Percentiles rank a stretch among this genome's conserved stretches.
Conservation (phyloP, 23 red algal genomes). For the Gracilaria domingensis region DNA sequence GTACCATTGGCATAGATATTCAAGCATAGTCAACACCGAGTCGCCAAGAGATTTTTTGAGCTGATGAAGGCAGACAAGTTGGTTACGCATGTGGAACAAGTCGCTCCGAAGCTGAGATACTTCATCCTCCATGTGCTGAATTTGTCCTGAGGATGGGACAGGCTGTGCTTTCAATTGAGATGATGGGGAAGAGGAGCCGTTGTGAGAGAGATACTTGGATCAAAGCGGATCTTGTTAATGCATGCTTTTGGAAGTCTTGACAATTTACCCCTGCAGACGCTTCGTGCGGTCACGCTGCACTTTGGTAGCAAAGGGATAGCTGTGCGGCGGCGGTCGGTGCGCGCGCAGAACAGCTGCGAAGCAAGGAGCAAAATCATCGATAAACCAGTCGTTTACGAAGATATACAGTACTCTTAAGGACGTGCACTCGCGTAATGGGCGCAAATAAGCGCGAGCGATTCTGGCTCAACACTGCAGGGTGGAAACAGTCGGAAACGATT, state of each 20-base stretch:
- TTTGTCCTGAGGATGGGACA: not conserved
- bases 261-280: too few relatives aligned
- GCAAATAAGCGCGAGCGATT: not conserved
- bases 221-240: not conserved
- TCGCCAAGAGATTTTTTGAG: slow-evolving; percentile 23
- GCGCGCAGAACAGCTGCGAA: not conserved
- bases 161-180: not conserved
- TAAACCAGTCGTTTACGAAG: slow-evolving; percentile 39
- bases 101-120: slow-evolving; percentile 12
- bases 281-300: too few relatives aligned
- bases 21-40: slow-evolving; percentile 35
- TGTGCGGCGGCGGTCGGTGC: too few relatives aligned
- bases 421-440: not conserved
- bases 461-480: slow-evolving; percentile 1
- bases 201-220: not conserved
- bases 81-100: not conserved
- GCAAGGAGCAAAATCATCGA: not conserved
- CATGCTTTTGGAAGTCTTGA: not conserved
- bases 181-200: not conserved
- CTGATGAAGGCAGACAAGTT: slow-evolving; percentile 37
- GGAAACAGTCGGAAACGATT: not conserved
- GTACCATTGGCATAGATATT: slow-evolving; percentile 60
- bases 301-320: not conserved
- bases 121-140: not conserved
- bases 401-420: not conserved